Conservation (phyloP, 257 asterid genomes). For the Nemophila menziesii region DNA sequence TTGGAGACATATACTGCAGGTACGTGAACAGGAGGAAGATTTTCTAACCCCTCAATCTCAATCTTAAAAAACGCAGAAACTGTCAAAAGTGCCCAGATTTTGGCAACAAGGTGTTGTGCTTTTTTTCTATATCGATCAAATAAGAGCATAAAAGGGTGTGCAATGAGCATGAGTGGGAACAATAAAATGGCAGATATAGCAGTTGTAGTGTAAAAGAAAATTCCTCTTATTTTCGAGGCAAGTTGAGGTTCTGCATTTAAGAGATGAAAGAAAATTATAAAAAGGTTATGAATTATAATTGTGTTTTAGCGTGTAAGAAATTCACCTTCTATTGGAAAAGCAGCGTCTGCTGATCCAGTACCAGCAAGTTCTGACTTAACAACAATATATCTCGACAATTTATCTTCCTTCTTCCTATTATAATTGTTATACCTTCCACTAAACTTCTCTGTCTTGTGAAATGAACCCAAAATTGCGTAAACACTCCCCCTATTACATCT, state of each 20-base stretch:
- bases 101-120: conserved; percentile 67
- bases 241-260: conserved; percentile 42
- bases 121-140: conserved; percentile 71
- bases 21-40: conserved; percentile 56
- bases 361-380: conserved; percentile 64
- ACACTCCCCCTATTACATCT: conserved; percentile 13
- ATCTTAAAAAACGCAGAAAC: conserved; percentile 66
- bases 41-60: conserved; percentile 70
- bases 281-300: conserved; percentile 3
- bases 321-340: conserved; percentile 55
- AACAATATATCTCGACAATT: conserved; percentile 30
- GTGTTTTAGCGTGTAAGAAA: conserved; percentile 4
- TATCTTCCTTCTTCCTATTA: conserved; percentile 18
- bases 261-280: conserved; percentile 9
- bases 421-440: conserved; percentile 15
- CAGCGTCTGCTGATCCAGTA: conserved; percentile 52
- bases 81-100: conserved; percentile 57
- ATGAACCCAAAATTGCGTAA: conserved; percentile 22
- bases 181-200: conserved; percentile 55
- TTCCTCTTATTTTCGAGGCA: conserved; percentile 60
- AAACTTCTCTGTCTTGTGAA: conserved; percentile 19
- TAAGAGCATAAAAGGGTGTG: conserved; percentile 79
- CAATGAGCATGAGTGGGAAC: conserved; percentile 58
- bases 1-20: conserved; percentile 93
- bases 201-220: conserved; percentile 58